Base-by-base conservation (phyloP, 108 stramenopile species). In the Nitzschia sp. region DNA sequence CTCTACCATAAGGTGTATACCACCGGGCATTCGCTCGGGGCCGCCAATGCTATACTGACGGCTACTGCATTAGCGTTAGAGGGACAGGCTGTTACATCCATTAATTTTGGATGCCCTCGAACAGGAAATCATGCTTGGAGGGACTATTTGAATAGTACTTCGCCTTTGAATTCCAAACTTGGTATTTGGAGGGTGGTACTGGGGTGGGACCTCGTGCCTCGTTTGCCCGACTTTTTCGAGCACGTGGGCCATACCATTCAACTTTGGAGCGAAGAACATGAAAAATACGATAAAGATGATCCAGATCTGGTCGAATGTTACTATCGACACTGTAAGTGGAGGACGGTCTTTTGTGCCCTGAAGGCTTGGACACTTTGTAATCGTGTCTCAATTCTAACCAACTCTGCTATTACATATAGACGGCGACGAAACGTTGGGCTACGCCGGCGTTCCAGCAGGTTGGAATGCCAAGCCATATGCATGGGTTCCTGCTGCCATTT, bases 221-320 rank as follows among this genome's bases (percentile, higher is more conserved):
- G 93, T 15, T 69, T 94, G 23, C 93, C 93, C 0, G 83, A 87
- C 26, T 67, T 81, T 23, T 90, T 90, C 68, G 33, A 82, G 30
- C 93, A 94, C 65, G 85, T 82, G 17, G 93, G 93, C 1, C 93
- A 94, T 64, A 94, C 93, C 29, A 61, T 94, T 21, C 90, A 94
- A 76, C 68, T 91, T 72, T 74, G 77, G 64, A 17, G 54, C 2
- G 70, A 56, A 55, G 64, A 77, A 30, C 64, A 65, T 26, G 33
- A 62, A 29, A 54, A 75, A 54, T 38, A 51, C 35, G 54, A 72
- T 51, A 31, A 72, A 24, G 45, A 2, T n/a, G 30, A 57, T 8
- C 66, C 75, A 2, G 36, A 59, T 56, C 49, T 60, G 15, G 62
- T 65, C 4, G 45, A 65, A 38, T 49, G 35, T 1, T 77, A 68